These are phyloP conservation scores for Xylaria curta DNA, from an alignment of 495 filamentous ascomycete genomes.

Conservation along the genomic window DNA sequence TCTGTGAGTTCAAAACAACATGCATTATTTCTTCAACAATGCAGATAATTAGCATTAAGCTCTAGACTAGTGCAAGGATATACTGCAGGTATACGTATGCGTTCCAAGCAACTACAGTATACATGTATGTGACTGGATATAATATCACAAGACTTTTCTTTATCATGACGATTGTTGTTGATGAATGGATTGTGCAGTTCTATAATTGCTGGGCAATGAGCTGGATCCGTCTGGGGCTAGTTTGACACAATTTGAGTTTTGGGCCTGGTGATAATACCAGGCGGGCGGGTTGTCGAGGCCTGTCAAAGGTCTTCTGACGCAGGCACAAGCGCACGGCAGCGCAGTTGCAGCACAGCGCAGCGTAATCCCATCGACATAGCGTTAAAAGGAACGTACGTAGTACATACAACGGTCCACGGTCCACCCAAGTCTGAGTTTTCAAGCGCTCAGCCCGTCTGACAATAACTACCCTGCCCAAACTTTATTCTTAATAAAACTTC, in stretches of 20 bases:
- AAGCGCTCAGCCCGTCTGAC: slow-evolving; percentile 20
- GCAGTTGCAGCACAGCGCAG: not conserved
- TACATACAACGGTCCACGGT: not conserved
- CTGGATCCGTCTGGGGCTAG: not conserved
- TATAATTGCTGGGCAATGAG: not conserved
- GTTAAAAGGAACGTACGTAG: not conserved
- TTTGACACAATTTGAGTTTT: slow-evolving; percentile 3
- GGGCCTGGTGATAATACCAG: slow-evolving; percentile 21
- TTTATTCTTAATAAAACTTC: not conserved
- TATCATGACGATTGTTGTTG: not conserved
- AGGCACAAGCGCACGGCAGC: slow-evolving; percentile 20
- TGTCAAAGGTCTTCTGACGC: slow-evolving; percentile 19
- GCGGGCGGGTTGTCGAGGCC: slow-evolving; percentile 10
- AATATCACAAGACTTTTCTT: slow-evolving; percentile 1
- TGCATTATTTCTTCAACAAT: not conserved
- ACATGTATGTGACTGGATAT: not conserved
- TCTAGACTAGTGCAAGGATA: not conserved
- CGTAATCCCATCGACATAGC: not conserved
- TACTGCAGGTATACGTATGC: not conserved
- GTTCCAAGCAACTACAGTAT: not conserved
- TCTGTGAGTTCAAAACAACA: not conserved
- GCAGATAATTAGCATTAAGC: not conserved
- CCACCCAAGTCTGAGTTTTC: slow-evolving; percentile 6
- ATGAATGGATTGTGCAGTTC: not conserved
- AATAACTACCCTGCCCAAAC: not conserved